Base-by-base conservation (phyloP, 73 alveolate species). In the Stentor roeselii region DNA sequence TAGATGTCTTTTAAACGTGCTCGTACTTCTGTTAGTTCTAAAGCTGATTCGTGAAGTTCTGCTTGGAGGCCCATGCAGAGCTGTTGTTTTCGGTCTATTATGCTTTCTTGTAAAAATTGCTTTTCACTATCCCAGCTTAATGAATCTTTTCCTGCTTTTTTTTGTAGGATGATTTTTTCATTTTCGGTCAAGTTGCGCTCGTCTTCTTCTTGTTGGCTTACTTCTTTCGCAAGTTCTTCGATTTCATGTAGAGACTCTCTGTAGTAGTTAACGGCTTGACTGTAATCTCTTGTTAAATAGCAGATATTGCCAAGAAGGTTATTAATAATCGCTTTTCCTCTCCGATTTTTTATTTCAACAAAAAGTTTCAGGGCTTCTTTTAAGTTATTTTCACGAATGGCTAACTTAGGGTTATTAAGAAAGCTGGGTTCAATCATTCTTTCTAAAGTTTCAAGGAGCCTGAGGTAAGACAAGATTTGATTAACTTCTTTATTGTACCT, bases 41-140 rank as follows among this genome's bases (percentile, higher is more conserved):
- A 40, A 1, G 80, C 14, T 36, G 41, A 21, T 21, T 67, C 41
- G 27, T 21, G 37, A 34, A 67, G 80, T 2, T 32, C 80, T 21
- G 37, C 37, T 67, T 67, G 80, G 1, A 21, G n/a, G 11, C 80
- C 80, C 80, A 67, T 67, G 80, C 80, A 67, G 1, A 67, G 80
- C 41, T 67, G 80, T 21, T 21, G 80, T n/a, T 21, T 67, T n/a
- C 80, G n/a, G n/a, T 67, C 80, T 21, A 21, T 21, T 36, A 67
- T 34, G 37, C 37, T 67, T 67, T 67, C 80, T 21, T 67, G n/a
- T 1, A 67, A 40, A 34, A 67, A 67, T 27, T 36, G 27, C 34
- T 67, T 67, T 67, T 67, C 80, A 27, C 21, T 21, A 14, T 67
- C 80, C 80, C 80, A 67, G 11, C 80, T 32, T 67, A 67, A n/a